Evolutionary conservation across 345 rosid genomes (phyloP), one percentile per base, ranked within the genome.

Genomic region (Aquilaria sinensis): DNA sequence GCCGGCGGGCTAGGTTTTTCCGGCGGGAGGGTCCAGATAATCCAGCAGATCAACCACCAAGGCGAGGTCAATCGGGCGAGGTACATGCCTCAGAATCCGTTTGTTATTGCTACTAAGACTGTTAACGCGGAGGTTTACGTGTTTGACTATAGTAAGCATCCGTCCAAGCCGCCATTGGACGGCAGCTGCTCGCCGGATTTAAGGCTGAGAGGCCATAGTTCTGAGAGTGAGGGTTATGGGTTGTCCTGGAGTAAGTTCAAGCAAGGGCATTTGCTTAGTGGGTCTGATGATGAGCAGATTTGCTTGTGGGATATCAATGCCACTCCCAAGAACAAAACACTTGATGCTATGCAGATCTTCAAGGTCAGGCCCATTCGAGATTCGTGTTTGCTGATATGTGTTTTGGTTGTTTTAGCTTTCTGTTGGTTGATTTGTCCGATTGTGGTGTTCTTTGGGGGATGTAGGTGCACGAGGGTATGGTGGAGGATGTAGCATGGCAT

Each of bases 401-500:
- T 12, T 30, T 7, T 4, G 3, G 6, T 11, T 9, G 33, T 55
- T 55, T 55, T 31, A 16, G 23, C 23, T 16, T 55, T 1, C 41
- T 54, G 30, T 55, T 55, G n/a, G n/a, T 16, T 30, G 31, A 30
- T 30, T 29, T 16, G 11, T 48, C 51, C 45, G 51, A 33, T 29
- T 61, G 5, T 60, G 57, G 41, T 3, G 45, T 9, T 15, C 56
- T 10, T 58, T 56, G 15, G 53, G 49, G 66, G 3, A 60, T 30
- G 11, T 73, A 91, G 97, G 96, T 90, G 61, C 99, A 95, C 60
- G 99, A 95, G 81, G 97, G 99, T 32, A 96, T 95, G 5, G 99
- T 91, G 12, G 99, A 91, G 81, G 99, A 95, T 78, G 99, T 95
- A 1, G 97, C 99, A 1, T 95, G 99, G 97, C 99, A 95, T 83